Conservation (phyloP, 345 rosid species). For the Lepidium aucheri region DNA sequence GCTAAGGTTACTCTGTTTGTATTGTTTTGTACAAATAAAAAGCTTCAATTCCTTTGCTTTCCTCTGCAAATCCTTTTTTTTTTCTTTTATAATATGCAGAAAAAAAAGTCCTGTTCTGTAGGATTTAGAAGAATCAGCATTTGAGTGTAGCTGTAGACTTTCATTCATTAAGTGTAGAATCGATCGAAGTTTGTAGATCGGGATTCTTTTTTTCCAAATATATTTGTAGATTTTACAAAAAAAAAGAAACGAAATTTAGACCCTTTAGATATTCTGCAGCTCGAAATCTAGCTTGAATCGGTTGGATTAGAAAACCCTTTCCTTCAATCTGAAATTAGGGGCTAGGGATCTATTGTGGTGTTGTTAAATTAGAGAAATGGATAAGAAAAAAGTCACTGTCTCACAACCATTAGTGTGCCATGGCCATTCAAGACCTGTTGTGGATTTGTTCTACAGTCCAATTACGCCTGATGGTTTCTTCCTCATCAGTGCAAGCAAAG, state of each 20-base stretch:
- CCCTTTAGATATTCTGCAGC: neutral
- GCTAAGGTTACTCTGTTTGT: neutral
- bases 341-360: slow-evolving; percentile 9
- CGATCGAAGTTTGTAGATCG: slow-evolving; percentile 3
- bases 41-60: neutral
- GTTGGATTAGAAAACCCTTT: neutral
- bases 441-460: slow-evolving; percentile 66
- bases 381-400: slow-evolving; percentile 57
- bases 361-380: slow-evolving; percentile 31
- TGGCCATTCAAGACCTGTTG: slow-evolving; percentile 74
- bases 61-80: neutral
- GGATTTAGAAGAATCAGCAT: neutral
- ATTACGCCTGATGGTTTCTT: slow-evolving; percentile 73
- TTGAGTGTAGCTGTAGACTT: slow-evolving; percentile 2
- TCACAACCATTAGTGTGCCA: slow-evolving; percentile 54
- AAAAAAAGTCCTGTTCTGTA: neutral
- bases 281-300: neutral
- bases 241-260: neutral
- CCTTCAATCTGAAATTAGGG: neutral
- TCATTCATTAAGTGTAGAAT: neutral
- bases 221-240: neutral
- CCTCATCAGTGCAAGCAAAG: slow-evolving; percentile 75
- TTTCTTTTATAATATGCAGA: neutral
- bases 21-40: neutral
- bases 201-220: neutral